Percentiles rank a stretch among this genome's conserved stretches.
Conservation (phyloP, 805 yeast genomes). For the Kazachstania kunashirensis region DNA sequence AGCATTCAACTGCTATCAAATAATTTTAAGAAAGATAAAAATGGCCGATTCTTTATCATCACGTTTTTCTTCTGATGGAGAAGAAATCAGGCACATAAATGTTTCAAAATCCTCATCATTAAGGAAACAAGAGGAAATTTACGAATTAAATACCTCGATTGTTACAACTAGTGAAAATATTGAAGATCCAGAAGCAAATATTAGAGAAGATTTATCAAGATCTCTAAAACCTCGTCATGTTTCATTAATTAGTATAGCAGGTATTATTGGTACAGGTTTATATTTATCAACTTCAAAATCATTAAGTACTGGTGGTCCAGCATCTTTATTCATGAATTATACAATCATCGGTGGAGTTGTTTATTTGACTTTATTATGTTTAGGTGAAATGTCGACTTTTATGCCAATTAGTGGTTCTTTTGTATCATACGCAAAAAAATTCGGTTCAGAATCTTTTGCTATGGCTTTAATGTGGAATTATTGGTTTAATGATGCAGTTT, state of each 20-base stretch:
- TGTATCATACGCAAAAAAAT: conserved; percentile 48
- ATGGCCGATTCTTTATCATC: too few species aligned
- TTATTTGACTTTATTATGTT: conserved; percentile 41
- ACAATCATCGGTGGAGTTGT: conserved; percentile 42
- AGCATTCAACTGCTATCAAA: too few species aligned
- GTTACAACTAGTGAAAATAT: conserved; percentile 28
- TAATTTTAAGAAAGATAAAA: too few species aligned
- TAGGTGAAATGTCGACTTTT: conserved; percentile 49
- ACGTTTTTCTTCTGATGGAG: too few species aligned
- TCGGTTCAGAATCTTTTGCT: conserved; percentile 58
- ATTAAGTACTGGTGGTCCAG: conserved; percentile 43
- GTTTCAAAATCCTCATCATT: not conserved
- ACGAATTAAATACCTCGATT: not conserved
- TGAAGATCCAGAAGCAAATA: conserved; percentile 9
- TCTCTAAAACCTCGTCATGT: conserved; percentile 52
- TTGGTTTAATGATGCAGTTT: conserved; percentile 52
- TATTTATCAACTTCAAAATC: conserved; percentile 47
- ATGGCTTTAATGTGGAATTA: conserved; percentile 68
- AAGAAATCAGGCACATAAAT: not conserved
- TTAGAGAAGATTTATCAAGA: conserved; percentile 9
- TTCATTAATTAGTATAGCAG: conserved; percentile 73
- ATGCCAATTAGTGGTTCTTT: conserved; percentile 52
- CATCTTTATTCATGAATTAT: conserved; percentile 42
- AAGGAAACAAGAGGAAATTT: not conserved
- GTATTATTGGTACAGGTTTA: conserved; percentile 64